Conservation (phyloP, 495 filamentous ascomycete genomes). For the Paragyromitra xinjiangensis region DNA sequence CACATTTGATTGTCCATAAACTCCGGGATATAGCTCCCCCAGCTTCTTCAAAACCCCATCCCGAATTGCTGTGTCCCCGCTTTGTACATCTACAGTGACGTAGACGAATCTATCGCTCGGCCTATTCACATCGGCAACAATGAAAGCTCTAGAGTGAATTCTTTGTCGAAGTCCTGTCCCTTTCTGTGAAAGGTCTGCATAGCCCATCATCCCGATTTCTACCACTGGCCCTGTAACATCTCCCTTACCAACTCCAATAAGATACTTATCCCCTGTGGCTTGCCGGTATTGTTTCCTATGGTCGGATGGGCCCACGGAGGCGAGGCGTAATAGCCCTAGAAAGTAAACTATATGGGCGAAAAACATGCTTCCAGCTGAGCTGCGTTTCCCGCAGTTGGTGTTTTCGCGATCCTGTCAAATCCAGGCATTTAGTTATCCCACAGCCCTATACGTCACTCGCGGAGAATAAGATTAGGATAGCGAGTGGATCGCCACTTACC, state of each 20-base stretch:
- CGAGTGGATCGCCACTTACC: constrained; percentile 11
- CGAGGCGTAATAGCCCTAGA: constrained; percentile 26
- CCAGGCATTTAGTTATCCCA: constrained; percentile 3
- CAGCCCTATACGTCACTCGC: constrained; percentile 6
- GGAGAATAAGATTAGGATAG: not conserved
- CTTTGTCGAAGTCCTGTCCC: constrained; percentile 89
- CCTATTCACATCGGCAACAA: constrained; percentile 74
- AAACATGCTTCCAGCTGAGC: constrained; percentile 17
- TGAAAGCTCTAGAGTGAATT: constrained; percentile 89
- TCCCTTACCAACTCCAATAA: constrained; percentile 91
- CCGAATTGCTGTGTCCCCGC: constrained; percentile 88
- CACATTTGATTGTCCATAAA: constrained; percentile 86
- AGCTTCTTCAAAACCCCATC: constrained; percentile 84
- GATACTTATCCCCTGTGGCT: constrained; percentile 65
- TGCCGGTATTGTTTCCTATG: constrained; percentile 20
- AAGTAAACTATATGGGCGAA: constrained; percentile 6
- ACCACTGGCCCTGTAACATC: constrained; percentile 88
- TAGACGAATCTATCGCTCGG: constrained; percentile 83
- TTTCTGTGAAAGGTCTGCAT: constrained; percentile 85
- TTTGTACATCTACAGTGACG: constrained; percentile 84
- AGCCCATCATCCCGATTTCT: constrained; percentile 71
- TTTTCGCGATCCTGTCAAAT: constrained; percentile 15
- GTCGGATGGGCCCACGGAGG: not conserved
- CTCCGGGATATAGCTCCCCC: constrained; percentile 70
- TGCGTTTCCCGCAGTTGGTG: constrained; percentile 1